Evolutionary conservation across 106 monocot species (phyloP).

Genomic region (Agapanthus africanus): DNA sequence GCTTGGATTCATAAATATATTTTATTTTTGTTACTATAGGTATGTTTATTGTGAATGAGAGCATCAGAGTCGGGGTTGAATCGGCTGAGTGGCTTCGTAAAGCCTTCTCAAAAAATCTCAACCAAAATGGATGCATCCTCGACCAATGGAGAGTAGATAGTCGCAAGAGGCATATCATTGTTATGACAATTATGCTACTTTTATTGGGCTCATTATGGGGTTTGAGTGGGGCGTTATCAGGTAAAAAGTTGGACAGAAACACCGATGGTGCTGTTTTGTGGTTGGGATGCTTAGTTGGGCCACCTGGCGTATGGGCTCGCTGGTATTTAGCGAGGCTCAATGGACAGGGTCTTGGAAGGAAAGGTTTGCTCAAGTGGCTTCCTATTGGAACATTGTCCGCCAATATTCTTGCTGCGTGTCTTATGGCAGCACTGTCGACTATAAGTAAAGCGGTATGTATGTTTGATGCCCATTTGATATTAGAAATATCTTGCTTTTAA

Average conservation of each 20-base stretch:
- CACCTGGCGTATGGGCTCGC: conserved; percentile 77
- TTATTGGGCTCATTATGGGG: conserved; percentile 32
- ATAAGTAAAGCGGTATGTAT: conserved; percentile 48
- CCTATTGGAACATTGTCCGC: conserved; percentile 77
- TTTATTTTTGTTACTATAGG: conserved; percentile 26
- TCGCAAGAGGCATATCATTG: conserved; percentile 16
- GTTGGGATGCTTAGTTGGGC: conserved; percentile 68
- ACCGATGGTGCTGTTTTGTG: conserved; percentile 47
- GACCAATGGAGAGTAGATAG: conserved; percentile 35
- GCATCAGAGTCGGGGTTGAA: conserved; percentile 50
- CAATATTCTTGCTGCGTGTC: conserved; percentile 67
- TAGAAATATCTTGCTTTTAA: not conserved
- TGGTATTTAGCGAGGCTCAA: conserved; percentile 87
- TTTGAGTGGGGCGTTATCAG: conserved; percentile 37
- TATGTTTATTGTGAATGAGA: conserved; percentile 61
- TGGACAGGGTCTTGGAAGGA: conserved; percentile 66
- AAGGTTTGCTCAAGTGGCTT: conserved; percentile 50
- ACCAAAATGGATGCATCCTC: conserved; percentile 8
- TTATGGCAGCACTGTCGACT: conserved; percentile 69
- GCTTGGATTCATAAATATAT: not conserved
- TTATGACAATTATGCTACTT: conserved; percentile 30
- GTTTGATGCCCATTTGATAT: too few species aligned
- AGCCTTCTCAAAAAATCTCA: conserved; percentile 12
- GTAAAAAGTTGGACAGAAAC: conserved; percentile 16
- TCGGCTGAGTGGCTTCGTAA: conserved; percentile 40